Percentiles rank a stretch among this genome's conserved stretches.
Conservation (phyloP, 345 rosid species). For the Arabis alpina region DNA sequence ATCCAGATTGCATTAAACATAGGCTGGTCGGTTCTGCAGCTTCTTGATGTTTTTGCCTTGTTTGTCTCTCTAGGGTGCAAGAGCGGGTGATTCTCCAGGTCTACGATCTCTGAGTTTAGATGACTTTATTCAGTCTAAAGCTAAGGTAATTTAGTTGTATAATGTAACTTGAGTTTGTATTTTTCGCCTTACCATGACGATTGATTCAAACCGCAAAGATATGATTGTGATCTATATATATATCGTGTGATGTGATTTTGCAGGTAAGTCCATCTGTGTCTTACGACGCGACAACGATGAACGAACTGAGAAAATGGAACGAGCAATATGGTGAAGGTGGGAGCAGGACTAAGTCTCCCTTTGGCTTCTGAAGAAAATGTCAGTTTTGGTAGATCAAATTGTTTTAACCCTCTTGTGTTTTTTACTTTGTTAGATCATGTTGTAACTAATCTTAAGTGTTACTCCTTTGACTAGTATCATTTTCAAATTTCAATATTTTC, state of each 20-base stretch:
- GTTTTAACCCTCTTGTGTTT: background rate
- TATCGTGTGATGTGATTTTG: slow-evolving; percentile 11
- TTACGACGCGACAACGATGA: slow-evolving; percentile 84
- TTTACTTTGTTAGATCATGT: slow-evolving; percentile 22
- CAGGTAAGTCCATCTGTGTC: slow-evolving; percentile 97
- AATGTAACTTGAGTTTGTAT: background rate
- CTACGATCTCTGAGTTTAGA: slow-evolving; percentile 73
- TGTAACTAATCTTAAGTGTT: slow-evolving; percentile 22
- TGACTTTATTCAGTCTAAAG: slow-evolving; percentile 79
- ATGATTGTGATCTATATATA: slow-evolving; percentile 20
- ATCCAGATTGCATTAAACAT: slow-evolving; percentile 16
- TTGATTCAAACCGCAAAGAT: slow-evolving; percentile 22
- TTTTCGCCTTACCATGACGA: background rate
- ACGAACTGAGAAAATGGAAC: slow-evolving; percentile 97
- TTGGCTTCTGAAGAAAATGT: slow-evolving; percentile 59
- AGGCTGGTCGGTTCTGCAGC: background rate
- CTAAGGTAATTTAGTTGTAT: slow-evolving; percentile 62
- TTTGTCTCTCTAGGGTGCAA: slow-evolving; percentile 48
- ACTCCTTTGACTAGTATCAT: background rate
- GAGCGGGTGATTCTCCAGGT: slow-evolving; percentile 43
- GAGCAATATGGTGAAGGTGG: slow-evolving; percentile 98
- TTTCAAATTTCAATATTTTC: background rate
- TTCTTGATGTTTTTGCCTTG: slow-evolving; percentile 10
- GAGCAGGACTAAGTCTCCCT: slow-evolving; percentile 78
- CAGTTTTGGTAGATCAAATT: slow-evolving; percentile 19